phyloP scores from a whole-genome alignment of 306 rosid species.

The Arachis hypogaea region DNA sequence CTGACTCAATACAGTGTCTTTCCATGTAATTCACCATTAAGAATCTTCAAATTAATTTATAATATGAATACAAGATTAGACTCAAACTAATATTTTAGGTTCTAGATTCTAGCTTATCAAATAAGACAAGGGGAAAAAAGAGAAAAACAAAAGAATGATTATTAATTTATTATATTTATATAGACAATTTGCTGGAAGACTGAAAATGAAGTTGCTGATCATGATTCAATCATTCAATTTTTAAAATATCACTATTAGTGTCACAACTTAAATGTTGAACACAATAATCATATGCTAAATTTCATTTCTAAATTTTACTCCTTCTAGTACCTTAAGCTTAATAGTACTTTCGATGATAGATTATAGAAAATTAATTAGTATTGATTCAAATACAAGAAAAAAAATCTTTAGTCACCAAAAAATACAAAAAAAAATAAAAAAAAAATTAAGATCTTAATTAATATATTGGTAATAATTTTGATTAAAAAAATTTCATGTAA shows the following conservation, averaged over 20 bases:
- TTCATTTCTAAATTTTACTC: no score
- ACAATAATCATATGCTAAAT: not conserved
- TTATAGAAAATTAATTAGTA: no score
- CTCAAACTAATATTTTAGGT: not conserved
- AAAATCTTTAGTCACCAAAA: no score
- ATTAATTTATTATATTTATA: not conserved
- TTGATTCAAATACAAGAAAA: no score
- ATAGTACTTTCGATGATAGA: no score
- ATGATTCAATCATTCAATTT: not conserved
- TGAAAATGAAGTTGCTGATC: not conserved
- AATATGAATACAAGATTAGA: not conserved
- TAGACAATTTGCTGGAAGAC: not conserved
- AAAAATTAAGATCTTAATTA: no score
- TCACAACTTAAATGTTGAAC: not conserved
- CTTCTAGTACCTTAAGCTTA: no score
- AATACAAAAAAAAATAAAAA: no score
- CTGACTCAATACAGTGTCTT: not conserved
- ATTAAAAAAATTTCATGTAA: no score
- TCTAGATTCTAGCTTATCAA: not conserved
- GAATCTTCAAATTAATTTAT: not conserved
- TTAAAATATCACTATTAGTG: not conserved
- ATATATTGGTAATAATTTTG: no score
- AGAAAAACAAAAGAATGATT: not conserved
- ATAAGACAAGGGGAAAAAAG: not conserved
- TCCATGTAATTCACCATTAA: not conserved